These are phyloP conservation scores for Saturnispora sanitii DNA, from an alignment of 805 yeast genomes.

Conservation along the genomic window DNA sequence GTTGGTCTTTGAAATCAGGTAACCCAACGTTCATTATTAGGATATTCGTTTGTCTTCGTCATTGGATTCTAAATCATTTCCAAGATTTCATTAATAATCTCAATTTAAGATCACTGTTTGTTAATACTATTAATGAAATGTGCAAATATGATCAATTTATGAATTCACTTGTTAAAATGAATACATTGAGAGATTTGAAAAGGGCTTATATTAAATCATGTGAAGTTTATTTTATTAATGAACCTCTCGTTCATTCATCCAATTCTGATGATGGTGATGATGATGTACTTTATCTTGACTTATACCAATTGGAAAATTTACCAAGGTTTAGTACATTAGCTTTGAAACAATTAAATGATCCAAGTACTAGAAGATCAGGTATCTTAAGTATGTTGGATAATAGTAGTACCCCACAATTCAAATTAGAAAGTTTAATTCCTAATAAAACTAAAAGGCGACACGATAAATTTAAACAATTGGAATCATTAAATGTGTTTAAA, in stretches of 20 bases:
- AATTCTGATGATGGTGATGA: background rate
- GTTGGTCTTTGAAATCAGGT: slow-evolving; percentile 51
- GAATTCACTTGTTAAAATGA: slow-evolving; percentile 14
- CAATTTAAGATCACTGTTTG: slow-evolving; percentile 37
- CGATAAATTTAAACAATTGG: background rate
- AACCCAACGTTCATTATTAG: slow-evolving; percentile 56
- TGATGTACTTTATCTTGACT: slow-evolving; percentile 10
- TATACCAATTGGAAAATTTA: slow-evolving; percentile 7
- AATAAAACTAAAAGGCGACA: background rate
- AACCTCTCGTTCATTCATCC: slow-evolving; percentile 4
- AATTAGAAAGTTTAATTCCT: slow-evolving; percentile 2
- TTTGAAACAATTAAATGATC: slow-evolving; percentile 29
- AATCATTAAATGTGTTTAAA: background rate
- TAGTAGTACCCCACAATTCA: slow-evolving; percentile 9
- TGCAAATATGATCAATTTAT: slow-evolving; percentile 19
- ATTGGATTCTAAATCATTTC: slow-evolving; percentile 84
- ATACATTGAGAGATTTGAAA: slow-evolving; percentile 26
- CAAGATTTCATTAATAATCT: slow-evolving; percentile 58
- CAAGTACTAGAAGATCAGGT: slow-evolving; percentile 33
- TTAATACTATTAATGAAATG: slow-evolving; percentile 33
- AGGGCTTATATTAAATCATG: slow-evolving; percentile 26
- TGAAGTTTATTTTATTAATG: slow-evolving; percentile 26
- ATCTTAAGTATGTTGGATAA: slow-evolving; percentile 27
- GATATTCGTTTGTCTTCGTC: slow-evolving; percentile 78
- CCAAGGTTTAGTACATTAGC: slow-evolving; percentile 30